Percentiles rank a stretch among this genome's conserved stretches.
phyloP scores from a whole-genome alignment of 305 asterid genomes.

The Nicotiana rustica region DNA sequence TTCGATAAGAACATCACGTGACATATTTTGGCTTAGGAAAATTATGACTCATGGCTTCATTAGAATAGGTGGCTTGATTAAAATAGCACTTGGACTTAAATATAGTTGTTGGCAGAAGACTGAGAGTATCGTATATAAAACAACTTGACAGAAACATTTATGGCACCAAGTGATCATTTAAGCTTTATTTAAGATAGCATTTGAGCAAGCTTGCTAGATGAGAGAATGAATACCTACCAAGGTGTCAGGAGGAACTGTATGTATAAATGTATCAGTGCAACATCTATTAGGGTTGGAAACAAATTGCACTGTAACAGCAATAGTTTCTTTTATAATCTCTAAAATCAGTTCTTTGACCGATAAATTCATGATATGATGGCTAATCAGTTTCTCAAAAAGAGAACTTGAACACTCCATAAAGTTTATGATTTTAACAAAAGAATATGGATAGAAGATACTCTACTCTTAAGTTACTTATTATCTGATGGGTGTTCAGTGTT shows the following conservation, averaged over 20 bases:
- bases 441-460: neutral
- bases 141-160: neutral
- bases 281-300: neutral
- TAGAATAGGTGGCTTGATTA: too few species aligned
- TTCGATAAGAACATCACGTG: too few species aligned
- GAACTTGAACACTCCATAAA: neutral
- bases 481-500: too few species aligned
- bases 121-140: neutral
- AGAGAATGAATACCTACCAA: neutral
- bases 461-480: too few species aligned
- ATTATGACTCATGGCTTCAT: too few species aligned
- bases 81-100: neutral
- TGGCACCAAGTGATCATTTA: neutral
- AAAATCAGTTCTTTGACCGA: neutral
- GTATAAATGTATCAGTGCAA: neutral
- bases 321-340: neutral
- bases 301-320: neutral
- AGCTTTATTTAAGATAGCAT: neutral
- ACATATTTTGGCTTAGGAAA: too few species aligned
- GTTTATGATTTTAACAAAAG: constrained; percentile 12
- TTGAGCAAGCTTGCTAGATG: neutral
- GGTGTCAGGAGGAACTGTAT: neutral
- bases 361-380: neutral
- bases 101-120: neutral
- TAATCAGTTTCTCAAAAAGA: neutral